Base-by-base conservation (phyloP, 2,329 filamentous ascomycete species). In the Talaromyces atroroseus region DNA sequence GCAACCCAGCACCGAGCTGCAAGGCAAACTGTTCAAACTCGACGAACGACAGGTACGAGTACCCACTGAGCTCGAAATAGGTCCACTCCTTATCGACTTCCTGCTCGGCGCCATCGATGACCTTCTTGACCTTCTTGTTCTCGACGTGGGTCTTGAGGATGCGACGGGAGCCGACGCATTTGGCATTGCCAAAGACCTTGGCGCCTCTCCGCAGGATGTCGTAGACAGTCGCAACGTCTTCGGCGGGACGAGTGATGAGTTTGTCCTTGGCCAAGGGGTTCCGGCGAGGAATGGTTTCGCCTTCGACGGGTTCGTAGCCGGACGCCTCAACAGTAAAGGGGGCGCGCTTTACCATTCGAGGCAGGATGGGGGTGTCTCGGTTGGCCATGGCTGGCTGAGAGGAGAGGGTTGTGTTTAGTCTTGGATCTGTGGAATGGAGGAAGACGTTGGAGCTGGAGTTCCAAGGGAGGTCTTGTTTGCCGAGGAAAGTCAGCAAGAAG, bases 61-160 rank as follows among this genome's bases (percentile, higher is more conserved):
- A 96, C 49, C 79, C 78, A 60, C 87, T 86, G 63, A 95, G 84
- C 80, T 96, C 91, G 64, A 90, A 95, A 75, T 86, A 95, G 53
- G 86, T 85, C 91, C 91, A 96, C 72, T 92, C 84, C 83, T 95
- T 96, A 61, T 95, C 89, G 34, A 94, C 84, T 75, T 92, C 83
- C 62, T 81, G 78, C 72, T 90, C 82, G 70, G 88, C 82, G 63
- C 91, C 91, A 67, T 95, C 89, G 57, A 95, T 78, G 51, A 90
- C 80, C 82, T 95, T 96, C 80, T 91, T 88, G 64, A 96, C 78
- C 81, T 90, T 94, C 79, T 92, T 95, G 64, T 82, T 86, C 79
- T 96, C 91, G 65, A 83, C 83, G 74, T 95, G 90, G 48, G 86
- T 84, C 72, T 86, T 80, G 73, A 96, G 72, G 57, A 95, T 80